Conservation (phyloP, 257 asterid genomes). For the Solanum chaucha region DNA sequence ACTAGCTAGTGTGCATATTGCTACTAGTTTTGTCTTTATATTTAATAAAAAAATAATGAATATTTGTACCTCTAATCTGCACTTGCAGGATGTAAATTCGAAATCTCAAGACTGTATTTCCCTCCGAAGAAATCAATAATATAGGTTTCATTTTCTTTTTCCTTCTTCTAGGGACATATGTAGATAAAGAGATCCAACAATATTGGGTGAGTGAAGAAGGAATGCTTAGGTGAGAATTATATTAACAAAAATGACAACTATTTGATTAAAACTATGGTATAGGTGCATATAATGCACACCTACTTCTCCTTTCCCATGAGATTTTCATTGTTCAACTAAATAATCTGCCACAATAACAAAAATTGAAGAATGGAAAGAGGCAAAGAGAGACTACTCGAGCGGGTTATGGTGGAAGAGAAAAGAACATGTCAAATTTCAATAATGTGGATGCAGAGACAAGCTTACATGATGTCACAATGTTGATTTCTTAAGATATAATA, state of each 20-base stretch:
- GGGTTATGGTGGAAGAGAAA: neutral
- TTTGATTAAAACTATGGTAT: neutral
- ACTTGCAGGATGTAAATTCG: too few species aligned
- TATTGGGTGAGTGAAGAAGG: neutral
- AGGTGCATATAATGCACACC: neutral
- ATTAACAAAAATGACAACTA: neutral
- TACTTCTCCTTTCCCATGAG: neutral
- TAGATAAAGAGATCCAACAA: neutral
- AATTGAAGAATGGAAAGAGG: neutral
- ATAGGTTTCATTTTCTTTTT: neutral
- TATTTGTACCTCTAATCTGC: too few species aligned
- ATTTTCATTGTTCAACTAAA: too few species aligned
- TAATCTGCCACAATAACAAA: neutral
- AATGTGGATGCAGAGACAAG: neutral
- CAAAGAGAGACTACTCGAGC: neutral
- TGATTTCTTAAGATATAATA: neutral
- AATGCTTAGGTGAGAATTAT: neutral
- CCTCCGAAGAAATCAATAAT: neutral
- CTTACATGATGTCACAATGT: neutral
- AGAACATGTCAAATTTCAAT: neutral
- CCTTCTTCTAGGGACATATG: neutral
- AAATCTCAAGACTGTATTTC: too few species aligned
- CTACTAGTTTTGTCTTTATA: too few species aligned
- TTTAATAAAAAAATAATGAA: too few species aligned
- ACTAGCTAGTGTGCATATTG: too few species aligned